A percentile compares a stretch with the other conserved stretches of the same genome.
Evolutionary conservation across 192 early-diverging fungal genomes (phyloP).

Genomic region (Paraglomus brasilianum): DNA sequence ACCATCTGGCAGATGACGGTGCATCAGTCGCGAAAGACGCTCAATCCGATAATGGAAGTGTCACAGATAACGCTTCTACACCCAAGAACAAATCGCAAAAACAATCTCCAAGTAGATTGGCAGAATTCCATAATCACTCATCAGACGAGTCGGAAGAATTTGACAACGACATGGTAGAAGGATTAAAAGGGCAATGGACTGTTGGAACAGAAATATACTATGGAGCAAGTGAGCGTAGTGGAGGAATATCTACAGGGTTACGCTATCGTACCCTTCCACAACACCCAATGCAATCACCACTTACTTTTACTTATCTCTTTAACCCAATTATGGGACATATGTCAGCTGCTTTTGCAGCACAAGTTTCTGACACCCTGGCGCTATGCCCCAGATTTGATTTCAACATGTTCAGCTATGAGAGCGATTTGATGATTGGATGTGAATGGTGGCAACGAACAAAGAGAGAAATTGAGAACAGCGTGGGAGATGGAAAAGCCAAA

Average conservation of each 20-base stretch:
- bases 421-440: conserved; percentile 83
- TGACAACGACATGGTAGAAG: conserved; percentile 32
- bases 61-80: conserved; percentile 4
- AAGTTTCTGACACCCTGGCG: conserved; percentile 65
- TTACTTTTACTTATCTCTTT: conserved; percentile 67
- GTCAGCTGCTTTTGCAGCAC: conserved; percentile 78
- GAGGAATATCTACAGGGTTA: conserved; percentile 77
- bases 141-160: conserved; percentile 20
- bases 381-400: conserved; percentile 87
- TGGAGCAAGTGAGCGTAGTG: conserved; percentile 79
- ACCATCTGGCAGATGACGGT: conserved; percentile 63
- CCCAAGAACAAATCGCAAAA: conserved; percentile 35
- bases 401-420: conserved; percentile 88
- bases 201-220: conserved; percentile 74
- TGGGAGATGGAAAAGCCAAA: conserved; percentile 31
- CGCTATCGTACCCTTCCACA: conserved; percentile 65
- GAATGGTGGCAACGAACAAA: conserved; percentile 67
- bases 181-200: conserved; percentile 54
- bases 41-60: conserved; percentile 16
- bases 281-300: conserved; percentile 22
- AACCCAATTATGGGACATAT: conserved; percentile 96
- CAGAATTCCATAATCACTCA: neutral
- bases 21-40: conserved; percentile 34
- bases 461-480: conserved; percentile 25
- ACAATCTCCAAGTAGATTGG: conserved; percentile 34